A percentile compares a stretch with the other conserved stretches of the same genome.
These are phyloP conservation scores for Aspergillus avenaceus DNA, from an alignment of 495 filamentous ascomycete genomes.

Conservation along the genomic window DNA sequence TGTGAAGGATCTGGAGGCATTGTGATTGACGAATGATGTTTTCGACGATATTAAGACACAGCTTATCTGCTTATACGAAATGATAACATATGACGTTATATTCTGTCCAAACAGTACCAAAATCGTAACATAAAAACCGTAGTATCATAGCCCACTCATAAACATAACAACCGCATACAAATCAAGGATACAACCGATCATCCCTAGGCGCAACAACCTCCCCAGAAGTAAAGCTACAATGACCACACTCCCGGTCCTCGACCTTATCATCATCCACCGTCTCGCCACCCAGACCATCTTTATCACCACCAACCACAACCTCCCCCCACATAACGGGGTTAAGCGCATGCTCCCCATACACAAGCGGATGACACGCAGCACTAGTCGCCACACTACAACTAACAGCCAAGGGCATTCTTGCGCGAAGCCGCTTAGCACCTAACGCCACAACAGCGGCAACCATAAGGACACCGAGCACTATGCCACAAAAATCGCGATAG, in stretches of 20 bases:
- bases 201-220: background rate
- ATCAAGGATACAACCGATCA: background rate
- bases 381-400: slow-evolving; percentile 39
- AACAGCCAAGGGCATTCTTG: slow-evolving; percentile 34
- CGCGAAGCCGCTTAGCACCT: slow-evolving; percentile 17
- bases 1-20: too few species aligned
- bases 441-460: slow-evolving; percentile 16
- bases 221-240: background rate
- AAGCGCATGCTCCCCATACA: slow-evolving; percentile 1
- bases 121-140: too few species aligned
- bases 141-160: too few species aligned
- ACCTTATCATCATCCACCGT: background rate
- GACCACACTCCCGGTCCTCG: background rate
- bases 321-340: too few species aligned
- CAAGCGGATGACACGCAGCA: slow-evolving; percentile 30
- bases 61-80: too few species aligned
- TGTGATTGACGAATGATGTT: too few species aligned
- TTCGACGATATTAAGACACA: too few species aligned
- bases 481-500: slow-evolving; percentile 21
- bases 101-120: too few species aligned
- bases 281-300: background rate
- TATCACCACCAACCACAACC: background rate
- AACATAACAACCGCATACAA: background rate
- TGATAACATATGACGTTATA: too few species aligned
- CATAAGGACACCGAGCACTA: slow-evolving; percentile 19